Conservation (phyloP, 2,329 filamentous ascomycete genomes). For the Metarhizium album region DNA sequence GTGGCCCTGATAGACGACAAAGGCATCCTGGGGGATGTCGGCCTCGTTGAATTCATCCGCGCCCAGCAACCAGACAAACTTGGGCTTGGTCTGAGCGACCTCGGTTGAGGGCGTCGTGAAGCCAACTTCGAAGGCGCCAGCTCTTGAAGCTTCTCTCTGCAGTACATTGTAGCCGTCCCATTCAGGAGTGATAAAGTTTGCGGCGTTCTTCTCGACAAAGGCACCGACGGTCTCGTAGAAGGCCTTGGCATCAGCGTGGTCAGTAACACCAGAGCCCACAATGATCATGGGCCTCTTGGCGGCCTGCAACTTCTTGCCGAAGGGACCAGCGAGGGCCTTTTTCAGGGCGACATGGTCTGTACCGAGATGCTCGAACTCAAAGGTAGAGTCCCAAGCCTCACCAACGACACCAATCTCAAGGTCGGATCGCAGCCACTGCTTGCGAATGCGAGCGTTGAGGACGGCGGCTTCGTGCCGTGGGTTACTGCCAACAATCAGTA, state of each 20-base stretch:
- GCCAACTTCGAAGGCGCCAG: slow-evolving; percentile 89
- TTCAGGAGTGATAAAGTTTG: slow-evolving; percentile 76
- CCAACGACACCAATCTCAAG: slow-evolving; percentile 87
- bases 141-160: slow-evolving; percentile 83
- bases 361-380: slow-evolving; percentile 88
- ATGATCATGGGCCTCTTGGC: slow-evolving; percentile 96
- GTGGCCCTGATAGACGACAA: slow-evolving; percentile 96
- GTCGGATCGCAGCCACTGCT: slow-evolving; percentile 94
- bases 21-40: slow-evolving; percentile 90
- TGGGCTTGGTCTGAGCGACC: slow-evolving; percentile 76
- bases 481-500: slow-evolving; percentile 91
- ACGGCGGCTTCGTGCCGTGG: slow-evolving; percentile 90
- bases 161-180: slow-evolving; percentile 98
- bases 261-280: slow-evolving; percentile 81
- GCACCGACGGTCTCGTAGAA: slow-evolving; percentile 84
- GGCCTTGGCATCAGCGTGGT: slow-evolving; percentile 82
- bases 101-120: slow-evolving; percentile 77
- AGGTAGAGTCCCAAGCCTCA: slow-evolving; percentile 85
- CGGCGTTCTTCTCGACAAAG: slow-evolving; percentile 88
- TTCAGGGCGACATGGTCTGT: slow-evolving; percentile 70
- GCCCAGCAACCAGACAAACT: slow-evolving; percentile 93
- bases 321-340: slow-evolving; percentile 71
- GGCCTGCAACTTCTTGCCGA: slow-evolving; percentile 81
- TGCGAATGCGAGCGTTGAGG: slow-evolving; percentile 91
- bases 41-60: slow-evolving; percentile 80